phyloP scores from a whole-genome alignment of 2,329 filamentous ascomycete genomes.

The Phoma sp. region DNA sequence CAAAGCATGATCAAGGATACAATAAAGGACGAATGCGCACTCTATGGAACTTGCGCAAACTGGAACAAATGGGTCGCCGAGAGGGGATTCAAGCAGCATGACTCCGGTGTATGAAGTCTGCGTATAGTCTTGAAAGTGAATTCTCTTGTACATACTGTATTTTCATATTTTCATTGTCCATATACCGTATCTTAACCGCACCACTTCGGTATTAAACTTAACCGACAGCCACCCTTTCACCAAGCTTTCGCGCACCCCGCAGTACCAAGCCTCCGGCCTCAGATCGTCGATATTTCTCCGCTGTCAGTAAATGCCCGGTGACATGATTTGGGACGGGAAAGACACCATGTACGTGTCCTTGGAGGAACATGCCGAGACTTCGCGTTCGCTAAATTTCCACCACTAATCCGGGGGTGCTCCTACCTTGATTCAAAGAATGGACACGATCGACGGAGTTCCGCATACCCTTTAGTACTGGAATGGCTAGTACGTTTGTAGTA shows the following conservation, averaged over 20 bases:
- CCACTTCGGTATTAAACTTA: background rate
- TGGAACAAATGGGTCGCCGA: conserved; percentile 31
- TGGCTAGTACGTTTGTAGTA: background rate
- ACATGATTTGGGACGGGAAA: background rate
- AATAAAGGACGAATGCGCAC: conserved; percentile 23
- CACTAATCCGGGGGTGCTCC: background rate
- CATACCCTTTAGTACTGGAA: background rate
- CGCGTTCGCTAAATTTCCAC: conserved; percentile 1
- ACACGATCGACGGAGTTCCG: no score
- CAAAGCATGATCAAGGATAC: conserved; percentile 33
- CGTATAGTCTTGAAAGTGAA: background rate
- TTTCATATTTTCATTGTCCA: background rate
- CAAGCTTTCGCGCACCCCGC: background rate
- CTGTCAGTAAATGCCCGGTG: background rate
- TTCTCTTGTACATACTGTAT: background rate
- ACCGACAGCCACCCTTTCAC: background rate
- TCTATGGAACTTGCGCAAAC: conserved; percentile 27
- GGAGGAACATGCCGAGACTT: background rate
- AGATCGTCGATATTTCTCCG: conserved; percentile 8
- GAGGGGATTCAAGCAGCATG: conserved; percentile 26
- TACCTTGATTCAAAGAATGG: background rate
- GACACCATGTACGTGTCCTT: background rate
- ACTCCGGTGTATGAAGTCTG: conserved; percentile 28
- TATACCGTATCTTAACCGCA: background rate
- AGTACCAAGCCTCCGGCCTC: conserved; percentile 5